These are phyloP conservation scores for maize (Zea mays) DNA, from an alignment of 176 grass and related monocot genomes.

Conservation along the genomic window Zm-B73-REFERENCE-NAM-5.0 NC_050096.1:259353001-259353500, in stretches of 20 bases:
- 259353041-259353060: slow-evolving; percentile 16
- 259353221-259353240: background rate
- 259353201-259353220: background rate
- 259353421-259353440: too few species aligned
- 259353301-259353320: too few species aligned
- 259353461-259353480: too few species aligned
- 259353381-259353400: too few species aligned
- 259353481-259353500: too few species aligned
- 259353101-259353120: background rate
- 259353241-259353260: background rate
- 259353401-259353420: too few species aligned
- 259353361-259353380: too few species aligned
- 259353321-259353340: too few species aligned
- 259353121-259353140: background rate
- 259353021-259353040: slow-evolving; percentile 52
- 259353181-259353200: background rate
- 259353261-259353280: background rate
- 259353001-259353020: slow-evolving; percentile 29
- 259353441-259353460: too few species aligned
- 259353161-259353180: background rate
- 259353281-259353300: too few species aligned
- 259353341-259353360: too few species aligned
- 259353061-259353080: background rate
- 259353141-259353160: background rate
- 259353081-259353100: background rate